phyloP scores from a whole-genome alignment of 208 protist genomes.

The Wallacemonas sp. region DNA sequence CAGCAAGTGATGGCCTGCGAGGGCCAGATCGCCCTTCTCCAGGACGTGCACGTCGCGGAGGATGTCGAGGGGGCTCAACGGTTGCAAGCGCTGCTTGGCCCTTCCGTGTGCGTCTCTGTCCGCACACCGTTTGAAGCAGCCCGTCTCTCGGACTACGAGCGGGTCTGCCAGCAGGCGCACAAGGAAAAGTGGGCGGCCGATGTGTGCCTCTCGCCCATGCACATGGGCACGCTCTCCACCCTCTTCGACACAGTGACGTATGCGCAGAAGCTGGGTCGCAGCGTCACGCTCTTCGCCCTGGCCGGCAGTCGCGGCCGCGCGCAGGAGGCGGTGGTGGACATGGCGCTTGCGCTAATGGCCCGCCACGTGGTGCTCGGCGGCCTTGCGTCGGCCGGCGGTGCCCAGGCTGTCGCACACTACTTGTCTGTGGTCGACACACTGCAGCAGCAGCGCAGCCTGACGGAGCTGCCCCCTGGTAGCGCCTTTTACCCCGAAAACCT shows the following conservation, averaged over 20 bases:
- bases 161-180: neutral
- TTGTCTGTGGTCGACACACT: neutral
- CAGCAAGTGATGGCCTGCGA: conserved; percentile 49
- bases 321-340: neutral
- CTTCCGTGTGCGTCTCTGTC: conserved; percentile 24
- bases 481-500: neutral
- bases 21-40: conserved; percentile 51
- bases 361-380: neutral
- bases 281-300: neutral
- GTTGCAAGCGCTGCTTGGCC: conserved; percentile 40
- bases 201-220: conserved; percentile 1
- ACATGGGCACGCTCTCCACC: conserved; percentile 19
- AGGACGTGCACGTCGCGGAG: conserved; percentile 66
- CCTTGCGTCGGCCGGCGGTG: neutral
- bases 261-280: neutral
- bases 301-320: neutral
- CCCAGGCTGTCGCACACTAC: conserved; percentile 4
- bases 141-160: neutral
- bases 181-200: neutral
- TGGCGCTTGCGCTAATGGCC: neutral
- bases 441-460: neutral
- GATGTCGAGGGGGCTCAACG: conserved; percentile 53
- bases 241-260: conserved; percentile 2
- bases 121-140: conserved; percentile 16
- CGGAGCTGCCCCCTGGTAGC: neutral